phyloP scores from a whole-genome alignment of 2,329 filamentous ascomycete genomes.

The Pestalotiopsis sp. region DNA sequence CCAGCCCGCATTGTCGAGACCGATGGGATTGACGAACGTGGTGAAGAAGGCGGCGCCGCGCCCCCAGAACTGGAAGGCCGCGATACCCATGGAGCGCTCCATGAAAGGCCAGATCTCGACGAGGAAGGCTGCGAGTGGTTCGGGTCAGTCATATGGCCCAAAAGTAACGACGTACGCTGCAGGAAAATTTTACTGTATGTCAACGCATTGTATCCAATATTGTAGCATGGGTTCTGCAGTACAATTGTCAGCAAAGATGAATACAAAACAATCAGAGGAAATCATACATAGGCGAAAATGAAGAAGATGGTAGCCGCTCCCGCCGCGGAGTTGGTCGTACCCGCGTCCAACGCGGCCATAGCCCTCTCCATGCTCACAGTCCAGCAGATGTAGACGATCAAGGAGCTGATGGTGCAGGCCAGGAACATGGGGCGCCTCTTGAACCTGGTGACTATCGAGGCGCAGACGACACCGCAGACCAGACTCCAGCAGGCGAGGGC shows the following conservation, averaged over 20 bases:
- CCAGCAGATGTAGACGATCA: constrained; percentile 52
- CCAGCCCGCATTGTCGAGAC: constrained; percentile 41
- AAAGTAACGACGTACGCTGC: background rate
- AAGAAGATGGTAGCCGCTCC: constrained; percentile 51
- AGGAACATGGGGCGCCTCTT: constrained; percentile 40
- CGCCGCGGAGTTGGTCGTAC: constrained; percentile 26
- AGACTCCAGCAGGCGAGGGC: constrained; percentile 47
- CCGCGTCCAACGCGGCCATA: constrained; percentile 34
- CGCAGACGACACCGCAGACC: constrained; percentile 42
- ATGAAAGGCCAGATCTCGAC: constrained; percentile 62
- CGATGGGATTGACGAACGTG: constrained; percentile 48
- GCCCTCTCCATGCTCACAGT: constrained; percentile 48
- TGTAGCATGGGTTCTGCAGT: constrained; percentile 51
- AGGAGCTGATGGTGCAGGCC: constrained; percentile 43
- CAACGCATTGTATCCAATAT: constrained; percentile 68
- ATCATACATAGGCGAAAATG: constrained; percentile 57
- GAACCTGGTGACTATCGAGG: constrained; percentile 43
- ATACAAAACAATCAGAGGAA: background rate
- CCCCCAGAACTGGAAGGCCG: constrained; percentile 58
- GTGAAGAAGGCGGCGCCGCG: constrained; percentile 43
- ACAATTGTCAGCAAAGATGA: background rate
- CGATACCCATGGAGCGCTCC: constrained; percentile 60
- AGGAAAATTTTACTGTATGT: constrained; percentile 55
- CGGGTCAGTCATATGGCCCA: background rate
- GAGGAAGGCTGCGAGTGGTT: constrained; percentile 45